Percentiles rank a stretch among this genome's conserved stretches.
Conservation (phyloP, 257 asterid species). For the Nicotiana tabacum region DNA sequence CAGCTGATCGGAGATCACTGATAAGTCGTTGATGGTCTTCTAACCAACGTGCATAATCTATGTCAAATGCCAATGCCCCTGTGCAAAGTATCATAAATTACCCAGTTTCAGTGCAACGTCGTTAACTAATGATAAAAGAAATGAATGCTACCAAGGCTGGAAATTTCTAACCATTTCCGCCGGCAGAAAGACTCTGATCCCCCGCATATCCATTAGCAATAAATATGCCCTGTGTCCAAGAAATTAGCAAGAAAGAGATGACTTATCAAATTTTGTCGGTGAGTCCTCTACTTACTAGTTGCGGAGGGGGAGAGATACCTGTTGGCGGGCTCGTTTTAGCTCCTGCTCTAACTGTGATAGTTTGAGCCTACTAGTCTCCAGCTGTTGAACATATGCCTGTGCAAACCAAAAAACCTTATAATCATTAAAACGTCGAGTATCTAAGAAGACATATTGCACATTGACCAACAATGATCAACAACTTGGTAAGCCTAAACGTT, state of each 20-base stretch:
- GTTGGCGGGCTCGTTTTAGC: conserved; percentile 69
- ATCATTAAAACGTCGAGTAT: conserved; percentile 13
- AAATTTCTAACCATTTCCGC: conserved; percentile 56
- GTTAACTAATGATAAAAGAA: not conserved
- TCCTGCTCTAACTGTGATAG: conserved; percentile 88
- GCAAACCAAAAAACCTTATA: conserved; percentile 12
- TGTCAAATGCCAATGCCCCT: conserved; percentile 78
- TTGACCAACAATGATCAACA: not conserved
- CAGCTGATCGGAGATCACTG: conserved; percentile 63
- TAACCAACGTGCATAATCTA: conserved; percentile 78
- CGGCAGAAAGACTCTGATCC: conserved; percentile 40
- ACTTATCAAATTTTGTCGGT: not conserved
- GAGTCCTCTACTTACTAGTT: not conserved
- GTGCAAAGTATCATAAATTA: not conserved
- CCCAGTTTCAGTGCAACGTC: no score
- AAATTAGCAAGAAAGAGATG: not conserved
- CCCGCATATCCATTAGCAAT: conserved; percentile 35
- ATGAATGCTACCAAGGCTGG: not conserved
- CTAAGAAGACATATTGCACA: not conserved
- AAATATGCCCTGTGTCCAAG: conserved; percentile 40
- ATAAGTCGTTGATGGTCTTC: conserved; percentile 71
- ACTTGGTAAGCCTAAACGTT: not conserved
- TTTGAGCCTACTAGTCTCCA: conserved; percentile 71
- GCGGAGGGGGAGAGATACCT: conserved; percentile 39
- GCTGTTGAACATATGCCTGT: conserved; percentile 91